phyloP scores from a whole-genome alignment of 805 yeast species.

The Sungouiella blattae region DNA sequence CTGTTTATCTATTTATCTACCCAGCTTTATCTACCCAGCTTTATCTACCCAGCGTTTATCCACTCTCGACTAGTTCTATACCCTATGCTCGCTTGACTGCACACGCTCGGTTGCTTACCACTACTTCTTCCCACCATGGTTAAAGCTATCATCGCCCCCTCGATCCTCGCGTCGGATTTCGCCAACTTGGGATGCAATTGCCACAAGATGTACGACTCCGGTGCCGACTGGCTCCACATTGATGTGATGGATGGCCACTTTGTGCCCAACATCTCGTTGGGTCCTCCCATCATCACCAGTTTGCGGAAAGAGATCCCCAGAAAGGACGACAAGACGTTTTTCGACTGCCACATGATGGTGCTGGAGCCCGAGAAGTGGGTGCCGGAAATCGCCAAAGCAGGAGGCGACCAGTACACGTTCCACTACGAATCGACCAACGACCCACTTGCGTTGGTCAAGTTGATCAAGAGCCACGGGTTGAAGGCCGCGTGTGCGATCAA shows the following conservation, averaged over 20 bases:
- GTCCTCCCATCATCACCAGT: conserved; percentile 82
- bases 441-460: conserved; percentile 67
- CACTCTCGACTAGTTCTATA: too few relatives aligned
- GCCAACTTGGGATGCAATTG: conserved; percentile 87
- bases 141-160: conserved; percentile 86
- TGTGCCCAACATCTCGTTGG: conserved; percentile 93
- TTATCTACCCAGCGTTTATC: too few relatives aligned
- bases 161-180: conserved; percentile 89
- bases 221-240: conserved; percentile 96
- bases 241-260: conserved; percentile 99
- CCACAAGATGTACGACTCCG: conserved; percentile 68
- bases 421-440: conserved; percentile 89
- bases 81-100: too few relatives aligned
- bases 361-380: conserved; percentile 91
- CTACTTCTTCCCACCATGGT: conserved; percentile 46
- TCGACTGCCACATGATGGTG: conserved; percentile 99
- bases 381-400: conserved; percentile 83
- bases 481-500: conserved; percentile 92
- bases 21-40: too few relatives aligned
- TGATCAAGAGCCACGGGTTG: conserved; percentile 79
- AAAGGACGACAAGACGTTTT: conserved; percentile 48
- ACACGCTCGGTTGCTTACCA: not conserved
- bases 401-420: conserved; percentile 95
- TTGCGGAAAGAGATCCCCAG: conserved; percentile 77
- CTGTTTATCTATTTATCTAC: too few relatives aligned